phyloP scores from a whole-genome alignment of 2,329 filamentous ascomycete genomes.

The Colletotrichum liaoningense region DNA sequence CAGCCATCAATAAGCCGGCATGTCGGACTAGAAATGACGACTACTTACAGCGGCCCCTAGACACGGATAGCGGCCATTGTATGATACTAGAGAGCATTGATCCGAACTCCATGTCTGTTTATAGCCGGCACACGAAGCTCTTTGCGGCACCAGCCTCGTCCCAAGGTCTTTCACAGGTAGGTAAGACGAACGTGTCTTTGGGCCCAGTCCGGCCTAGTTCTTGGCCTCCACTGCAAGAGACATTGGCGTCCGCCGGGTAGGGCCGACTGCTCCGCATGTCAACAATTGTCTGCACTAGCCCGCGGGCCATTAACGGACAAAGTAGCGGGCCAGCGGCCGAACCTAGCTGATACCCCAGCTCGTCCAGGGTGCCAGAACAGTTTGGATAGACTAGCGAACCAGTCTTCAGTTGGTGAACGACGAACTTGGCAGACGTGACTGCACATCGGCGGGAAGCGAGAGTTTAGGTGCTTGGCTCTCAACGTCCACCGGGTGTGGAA shows the following conservation, averaged over 20 bases:
- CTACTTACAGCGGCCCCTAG: background rate
- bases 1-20: background rate
- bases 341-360: background rate
- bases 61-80: background rate
- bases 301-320: background rate
- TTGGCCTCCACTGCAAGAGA: conserved; percentile 11
- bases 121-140: background rate
- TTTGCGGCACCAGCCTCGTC: background rate
- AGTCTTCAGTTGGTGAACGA: background rate
- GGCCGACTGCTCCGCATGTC: conserved; percentile 13
- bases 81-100: background rate
- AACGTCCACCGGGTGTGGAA: conserved; percentile 14
- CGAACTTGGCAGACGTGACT: background rate
- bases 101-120: background rate
- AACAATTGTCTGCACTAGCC: background rate
- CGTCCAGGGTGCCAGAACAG: background rate
- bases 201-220: conserved; percentile 3
- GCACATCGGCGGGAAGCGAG: background rate
- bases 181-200: background rate
- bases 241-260: conserved; percentile 19
- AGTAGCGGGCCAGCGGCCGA: background rate
- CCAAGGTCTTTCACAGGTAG: conserved; percentile 1
- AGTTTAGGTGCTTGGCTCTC: conserved; percentile 11
- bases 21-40: background rate
- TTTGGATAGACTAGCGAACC: background rate